Evolutionary conservation across 805 yeast genomes (phyloP).

Genomic region (Peterozyma toletana): DNA sequence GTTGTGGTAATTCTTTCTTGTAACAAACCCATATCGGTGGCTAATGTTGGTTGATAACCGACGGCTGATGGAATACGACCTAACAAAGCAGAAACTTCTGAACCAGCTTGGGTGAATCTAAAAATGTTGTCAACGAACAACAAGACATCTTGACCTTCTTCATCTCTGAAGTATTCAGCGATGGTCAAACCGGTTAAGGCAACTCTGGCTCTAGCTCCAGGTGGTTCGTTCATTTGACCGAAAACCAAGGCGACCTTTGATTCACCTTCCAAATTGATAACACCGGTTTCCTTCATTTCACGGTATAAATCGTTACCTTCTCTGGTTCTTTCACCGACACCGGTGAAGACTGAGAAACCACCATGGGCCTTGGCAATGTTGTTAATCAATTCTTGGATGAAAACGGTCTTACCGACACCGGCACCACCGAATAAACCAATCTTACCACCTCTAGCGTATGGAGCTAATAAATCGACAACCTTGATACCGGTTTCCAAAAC

Average conservation of each 20-base stretch:
- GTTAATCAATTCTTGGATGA: constrained; percentile 99
- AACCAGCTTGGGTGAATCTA: constrained; percentile 99
- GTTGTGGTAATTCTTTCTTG: constrained; percentile 99
- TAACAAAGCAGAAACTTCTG: constrained; percentile 98
- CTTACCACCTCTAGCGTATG: constrained; percentile 99
- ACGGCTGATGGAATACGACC: constrained; percentile 99
- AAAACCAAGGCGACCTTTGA: constrained; percentile 98
- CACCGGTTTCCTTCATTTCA: constrained; percentile 99
- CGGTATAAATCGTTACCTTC: constrained; percentile 99
- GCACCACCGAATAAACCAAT: constrained; percentile 99
- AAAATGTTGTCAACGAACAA: constrained; percentile 99
- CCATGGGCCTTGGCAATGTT: constrained; percentile 99
- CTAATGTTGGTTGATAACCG: constrained; percentile 99
- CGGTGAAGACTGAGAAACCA: constrained; percentile 99
- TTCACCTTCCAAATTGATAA: constrained; percentile 98
- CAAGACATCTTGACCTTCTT: constrained; percentile 99
- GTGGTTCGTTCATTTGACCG: constrained; percentile 99
- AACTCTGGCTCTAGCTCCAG: constrained; percentile 99
- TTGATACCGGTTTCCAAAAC: constrained; percentile 99
- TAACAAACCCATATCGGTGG: constrained; percentile 99
- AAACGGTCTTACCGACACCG: constrained; percentile 99
- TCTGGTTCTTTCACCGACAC: constrained; percentile 99
- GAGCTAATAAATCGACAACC: constrained; percentile 98
- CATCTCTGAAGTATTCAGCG: constrained; percentile 99
- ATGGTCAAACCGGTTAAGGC: constrained; percentile 99